Evolutionary conservation across 441 rosid genomes (phyloP).

Genomic region (Eruca vesicaria): DNA sequence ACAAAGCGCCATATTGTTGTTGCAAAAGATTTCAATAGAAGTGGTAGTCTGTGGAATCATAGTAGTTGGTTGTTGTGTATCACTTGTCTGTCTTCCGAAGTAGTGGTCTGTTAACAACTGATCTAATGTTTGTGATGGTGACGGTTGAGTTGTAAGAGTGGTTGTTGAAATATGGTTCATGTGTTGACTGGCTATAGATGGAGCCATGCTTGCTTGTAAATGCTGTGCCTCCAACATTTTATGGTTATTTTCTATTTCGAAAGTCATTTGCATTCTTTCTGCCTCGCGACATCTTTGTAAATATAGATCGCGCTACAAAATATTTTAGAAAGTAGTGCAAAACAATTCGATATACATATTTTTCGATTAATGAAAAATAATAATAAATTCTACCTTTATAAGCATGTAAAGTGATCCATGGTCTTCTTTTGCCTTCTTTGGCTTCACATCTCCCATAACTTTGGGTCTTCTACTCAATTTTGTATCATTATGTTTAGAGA

Average conservation of each 20-base stretch:
- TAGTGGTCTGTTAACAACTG: neutral
- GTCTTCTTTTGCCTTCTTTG: constrained; percentile 22
- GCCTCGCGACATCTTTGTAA: constrained; percentile 13
- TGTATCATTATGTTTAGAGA: neutral
- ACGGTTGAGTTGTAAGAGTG: neutral
- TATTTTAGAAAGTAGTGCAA: neutral
- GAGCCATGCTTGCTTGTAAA: neutral
- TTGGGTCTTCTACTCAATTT: constrained; percentile 24
- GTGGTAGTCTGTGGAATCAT: constrained; percentile 1
- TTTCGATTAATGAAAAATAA: too few species aligned
- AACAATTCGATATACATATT: too few species aligned
- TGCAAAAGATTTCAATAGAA: neutral
- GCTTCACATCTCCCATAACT: neutral
- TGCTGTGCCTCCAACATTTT: constrained; percentile 7
- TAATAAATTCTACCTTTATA: constrained; percentile 18
- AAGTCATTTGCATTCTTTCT: constrained; percentile 18
- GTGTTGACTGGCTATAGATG: neutral
- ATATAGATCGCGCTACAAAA: constrained; percentile 13
- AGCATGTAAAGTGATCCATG: constrained; percentile 29
- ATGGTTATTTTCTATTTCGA: neutral
- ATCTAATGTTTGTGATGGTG: neutral
- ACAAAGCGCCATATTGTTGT: neutral
- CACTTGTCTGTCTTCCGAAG: neutral
- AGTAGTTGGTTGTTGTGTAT: constrained; percentile 1
- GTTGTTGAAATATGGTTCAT: neutral